Evolutionary conservation across 495 filamentous ascomycete species (phyloP).

Genomic region (Neurospora sp.): DNA sequence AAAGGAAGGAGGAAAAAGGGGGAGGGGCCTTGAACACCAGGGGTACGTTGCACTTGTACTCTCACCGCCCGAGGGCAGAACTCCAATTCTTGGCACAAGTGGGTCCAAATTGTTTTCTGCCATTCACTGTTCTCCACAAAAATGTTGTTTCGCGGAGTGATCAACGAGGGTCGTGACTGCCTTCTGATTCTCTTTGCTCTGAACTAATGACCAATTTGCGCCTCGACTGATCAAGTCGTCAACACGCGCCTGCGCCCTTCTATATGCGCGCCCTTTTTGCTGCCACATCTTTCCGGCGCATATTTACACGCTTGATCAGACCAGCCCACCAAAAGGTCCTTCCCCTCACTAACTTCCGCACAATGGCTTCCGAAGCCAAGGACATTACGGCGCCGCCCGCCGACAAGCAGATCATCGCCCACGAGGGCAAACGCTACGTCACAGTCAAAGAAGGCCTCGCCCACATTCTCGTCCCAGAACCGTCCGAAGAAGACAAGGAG

Average conservation of each 20-base stretch:
- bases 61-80: not conserved
- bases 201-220: not conserved
- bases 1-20: not conserved
- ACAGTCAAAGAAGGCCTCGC: constrained; percentile 37
- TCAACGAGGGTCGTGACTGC: not conserved
- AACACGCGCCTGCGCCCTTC: not conserved
- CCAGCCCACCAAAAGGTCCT: not conserved
- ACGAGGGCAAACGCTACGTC: constrained; percentile 30
- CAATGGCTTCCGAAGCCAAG: constrained; percentile 20
- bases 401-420: constrained; percentile 23
- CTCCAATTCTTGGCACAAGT: not conserved
- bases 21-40: not conserved
- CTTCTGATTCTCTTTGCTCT: not conserved
- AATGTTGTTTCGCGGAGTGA: not conserved
- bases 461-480: constrained; percentile 34
- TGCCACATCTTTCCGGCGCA: constrained; percentile 3
- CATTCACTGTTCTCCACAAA: not conserved
- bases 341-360: not conserved
- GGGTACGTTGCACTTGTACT: not conserved
- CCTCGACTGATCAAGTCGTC: not conserved
- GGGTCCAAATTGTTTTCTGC: not conserved
- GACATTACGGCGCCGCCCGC: constrained; percentile 14
- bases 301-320: constrained; percentile 2
- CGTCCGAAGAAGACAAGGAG: constrained; percentile 17
- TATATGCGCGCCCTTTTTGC: constrained; percentile 4